Percentiles rank a stretch among this genome's conserved stretches.
phyloP scores from a whole-genome alignment of 2,329 filamentous ascomycete genomes.

The Apiospora koreana region DNA sequence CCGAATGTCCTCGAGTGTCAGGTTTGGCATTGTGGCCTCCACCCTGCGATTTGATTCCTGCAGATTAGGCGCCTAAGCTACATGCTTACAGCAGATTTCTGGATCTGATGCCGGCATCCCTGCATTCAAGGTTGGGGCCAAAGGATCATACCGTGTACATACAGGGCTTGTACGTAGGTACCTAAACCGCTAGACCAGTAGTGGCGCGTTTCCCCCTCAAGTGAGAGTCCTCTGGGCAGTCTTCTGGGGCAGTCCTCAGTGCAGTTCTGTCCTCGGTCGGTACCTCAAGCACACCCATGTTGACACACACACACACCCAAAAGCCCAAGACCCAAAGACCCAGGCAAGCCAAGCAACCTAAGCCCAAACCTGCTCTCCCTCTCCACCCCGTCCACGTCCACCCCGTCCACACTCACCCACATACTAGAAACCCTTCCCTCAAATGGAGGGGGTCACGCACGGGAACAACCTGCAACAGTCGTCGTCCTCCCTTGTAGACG shows the following conservation, averaged over 20 bases:
- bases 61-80: slow-evolving; percentile 9
- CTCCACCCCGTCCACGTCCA: neutral
- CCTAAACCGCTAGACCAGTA: neutral
- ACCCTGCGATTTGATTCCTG: slow-evolving; percentile 6
- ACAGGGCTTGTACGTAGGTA: neutral
- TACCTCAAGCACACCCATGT: neutral
- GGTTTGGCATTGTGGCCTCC: slow-evolving; percentile 4
- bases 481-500: neutral
- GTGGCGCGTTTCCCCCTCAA: neutral
- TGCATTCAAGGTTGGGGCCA: neutral
- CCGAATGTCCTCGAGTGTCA: neutral
- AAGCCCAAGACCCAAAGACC: neutral
- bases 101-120: slow-evolving; percentile 11
- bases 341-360: neutral
- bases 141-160: neutral
- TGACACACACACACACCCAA: too few species aligned
- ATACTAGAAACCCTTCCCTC: slow-evolving; percentile 7
- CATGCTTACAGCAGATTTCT: neutral
- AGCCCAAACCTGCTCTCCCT: neutral
- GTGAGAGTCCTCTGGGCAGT: too few species aligned
- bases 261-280: too few species aligned
- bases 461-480: slow-evolving; percentile 5
- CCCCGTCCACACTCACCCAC: neutral
- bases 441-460: slow-evolving; percentile 5
- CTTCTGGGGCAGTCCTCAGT: too few species aligned